Percentiles rank a stretch among this genome's conserved stretches.
These are phyloP conservation scores for Yamadazyma philogaea DNA, from an alignment of 805 yeast species.

Conservation along the genomic window DNA sequence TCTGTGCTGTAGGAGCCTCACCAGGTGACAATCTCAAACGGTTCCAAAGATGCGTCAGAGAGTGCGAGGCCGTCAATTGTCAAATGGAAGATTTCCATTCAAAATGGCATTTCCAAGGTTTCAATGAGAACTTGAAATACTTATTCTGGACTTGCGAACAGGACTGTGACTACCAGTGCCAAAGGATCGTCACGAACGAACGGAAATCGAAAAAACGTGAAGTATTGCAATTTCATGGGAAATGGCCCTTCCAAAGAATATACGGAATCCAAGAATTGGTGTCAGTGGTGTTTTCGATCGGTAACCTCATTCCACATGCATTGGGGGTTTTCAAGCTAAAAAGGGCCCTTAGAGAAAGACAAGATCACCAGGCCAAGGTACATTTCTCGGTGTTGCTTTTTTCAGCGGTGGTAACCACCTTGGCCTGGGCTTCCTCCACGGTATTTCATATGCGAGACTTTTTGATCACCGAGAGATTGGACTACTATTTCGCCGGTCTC, in stretches of 20 bases:
- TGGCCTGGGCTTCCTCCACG: slow-evolving; percentile 86
- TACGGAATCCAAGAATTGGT: slow-evolving; percentile 84
- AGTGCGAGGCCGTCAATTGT: slow-evolving; percentile 45
- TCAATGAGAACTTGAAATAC: slow-evolving; percentile 40
- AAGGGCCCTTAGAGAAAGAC: slow-evolving; percentile 8
- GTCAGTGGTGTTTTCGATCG: slow-evolving; percentile 73
- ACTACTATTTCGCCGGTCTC: slow-evolving; percentile 89
- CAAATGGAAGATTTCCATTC: slow-evolving; percentile 21
- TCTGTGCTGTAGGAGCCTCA: slow-evolving; percentile 34
- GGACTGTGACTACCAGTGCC: slow-evolving; percentile 93
- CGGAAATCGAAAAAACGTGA: slow-evolving; percentile 49
- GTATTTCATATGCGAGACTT: slow-evolving; percentile 88
- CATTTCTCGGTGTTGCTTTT: slow-evolving; percentile 8
- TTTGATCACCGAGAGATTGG: slow-evolving; percentile 74
- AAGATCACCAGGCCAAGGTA: slow-evolving; percentile 1
- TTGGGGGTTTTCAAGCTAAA: slow-evolving; percentile 37
- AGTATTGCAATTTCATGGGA: slow-evolving; percentile 87
- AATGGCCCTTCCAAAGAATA: slow-evolving; percentile 88
- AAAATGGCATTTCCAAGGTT: slow-evolving; percentile 39
- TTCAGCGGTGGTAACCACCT: slow-evolving; percentile 14
- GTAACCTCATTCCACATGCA: slow-evolving; percentile 47
- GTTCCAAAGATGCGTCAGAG: slow-evolving; percentile 52
- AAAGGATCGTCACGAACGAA: slow-evolving; percentile 62
- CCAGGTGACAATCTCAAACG: slow-evolving; percentile 61
- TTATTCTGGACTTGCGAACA: slow-evolving; percentile 72